Conservation (phyloP, 2,329 filamentous ascomycete species). For the Immersiporthe knoxdaviesiana region DNA sequence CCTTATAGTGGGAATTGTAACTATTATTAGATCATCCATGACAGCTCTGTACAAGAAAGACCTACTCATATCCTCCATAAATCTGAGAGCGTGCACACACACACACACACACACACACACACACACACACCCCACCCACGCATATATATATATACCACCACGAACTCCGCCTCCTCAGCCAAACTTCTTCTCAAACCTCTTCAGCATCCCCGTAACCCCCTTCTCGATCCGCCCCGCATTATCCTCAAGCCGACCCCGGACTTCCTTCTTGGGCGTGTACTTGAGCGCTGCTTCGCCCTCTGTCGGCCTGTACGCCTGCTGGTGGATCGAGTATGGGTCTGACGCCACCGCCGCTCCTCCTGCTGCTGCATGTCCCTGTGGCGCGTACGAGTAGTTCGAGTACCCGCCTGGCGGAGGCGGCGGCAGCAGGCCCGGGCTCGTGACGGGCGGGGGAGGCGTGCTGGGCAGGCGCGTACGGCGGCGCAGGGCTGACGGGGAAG, state of each 20-base stretch:
- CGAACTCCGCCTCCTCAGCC: slow-evolving; percentile 40
- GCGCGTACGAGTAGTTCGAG: slow-evolving; percentile 54
- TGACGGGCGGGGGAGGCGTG: slow-evolving; percentile 38
- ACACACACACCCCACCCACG: too few species aligned
- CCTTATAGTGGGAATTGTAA: too few species aligned
- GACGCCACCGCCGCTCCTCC: slow-evolving; percentile 39
- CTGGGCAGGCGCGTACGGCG: slow-evolving; percentile 42
- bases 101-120: too few species aligned
- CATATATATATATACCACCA: too few species aligned
- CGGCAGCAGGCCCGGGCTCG: slow-evolving; percentile 44
- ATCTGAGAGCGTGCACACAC: too few species aligned
- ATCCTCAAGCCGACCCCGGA: slow-evolving; percentile 62
- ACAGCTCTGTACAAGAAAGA: too few species aligned
- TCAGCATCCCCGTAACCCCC: slow-evolving; percentile 71
- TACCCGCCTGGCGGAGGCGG: slow-evolving; percentile 57
- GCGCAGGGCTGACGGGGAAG: slow-evolving; percentile 50
- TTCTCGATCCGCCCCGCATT: slow-evolving; percentile 69
- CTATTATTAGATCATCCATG: too few species aligned
- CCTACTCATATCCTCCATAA: too few species aligned
- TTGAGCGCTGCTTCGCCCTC: slow-evolving; percentile 58
- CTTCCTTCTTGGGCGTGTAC: slow-evolving; percentile 50
- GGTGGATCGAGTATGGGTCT: slow-evolving; percentile 60
- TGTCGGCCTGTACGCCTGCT: slow-evolving; percentile 71
- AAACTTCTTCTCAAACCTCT: slow-evolving; percentile 79
- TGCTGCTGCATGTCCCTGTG: slow-evolving; percentile 34